Base-by-base conservation (phyloP, 176 grass and related monocot genomes). In the Elaeis guineensis region DNA sequence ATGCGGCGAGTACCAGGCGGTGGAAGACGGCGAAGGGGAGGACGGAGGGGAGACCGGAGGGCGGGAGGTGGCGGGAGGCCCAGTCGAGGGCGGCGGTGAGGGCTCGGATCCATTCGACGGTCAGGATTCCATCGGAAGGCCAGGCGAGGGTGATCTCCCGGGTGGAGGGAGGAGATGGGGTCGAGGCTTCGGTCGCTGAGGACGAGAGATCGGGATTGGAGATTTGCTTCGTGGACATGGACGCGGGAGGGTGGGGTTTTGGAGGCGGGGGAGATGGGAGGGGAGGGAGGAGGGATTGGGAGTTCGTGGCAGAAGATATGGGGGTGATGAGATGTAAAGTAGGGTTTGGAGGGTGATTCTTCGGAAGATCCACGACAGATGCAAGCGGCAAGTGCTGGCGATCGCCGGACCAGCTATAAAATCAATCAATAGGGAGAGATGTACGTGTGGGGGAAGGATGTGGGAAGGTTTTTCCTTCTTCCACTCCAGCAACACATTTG, bases 21-120 rank as follows among this genome's bases (percentile, higher is more conserved):
- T 85, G 81, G 49, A 92, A 72, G 50, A 98, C 17, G 19, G 78
- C 62, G 3, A 74, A 4, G 3, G 93, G 71, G 39, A 98, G 79
- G 12, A 98, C 49, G 15, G 66, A 2, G 2, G 84, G 93, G 70
- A 98, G 79, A 4, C 67, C 54, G 56, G 83, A 86, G 22, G 84
- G 70, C 6, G 75, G 81, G 30, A 98, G 64, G 76, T 75, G 61
- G 55, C 84, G 81, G 58, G 93, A 98, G 72, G 78, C 83, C 87
- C 93, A 92, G 61, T 83, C 81, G 19, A 98, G 82, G 61, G 76
- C 58, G 39, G 75, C 55, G 12, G 66, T 72, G 52, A 98, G 65
- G 25, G 0, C 30, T 0, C 66, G 63, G 70, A 92, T 83, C 93
- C 93, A 92, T 4, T 79, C 84, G 65, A 77, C 61, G 17, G 93